Base-by-base conservation (phyloP, 371 early-diverging fungal genomes). In the Dentiscutata heterogama region DNA sequence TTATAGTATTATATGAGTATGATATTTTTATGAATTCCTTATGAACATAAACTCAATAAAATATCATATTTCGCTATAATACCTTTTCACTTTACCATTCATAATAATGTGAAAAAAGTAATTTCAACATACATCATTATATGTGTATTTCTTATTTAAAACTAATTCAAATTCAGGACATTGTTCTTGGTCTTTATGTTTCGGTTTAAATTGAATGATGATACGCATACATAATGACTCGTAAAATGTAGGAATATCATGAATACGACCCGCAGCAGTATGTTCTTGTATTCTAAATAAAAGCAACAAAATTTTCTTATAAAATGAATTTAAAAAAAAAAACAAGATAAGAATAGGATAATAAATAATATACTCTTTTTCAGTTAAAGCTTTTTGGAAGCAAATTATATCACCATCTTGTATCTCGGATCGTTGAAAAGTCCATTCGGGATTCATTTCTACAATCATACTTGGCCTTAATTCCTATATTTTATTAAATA, bases 341-440 rank as follows among this genome's bases (percentile, higher is more conserved):
- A 64, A 29, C 31, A 4, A n/a, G 6, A 29, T 39, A 67, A 56
- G 46, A 25, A 8, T 8, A 46, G 10, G 46, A 0, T 75, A 67
- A 56, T 16, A n/a, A 74, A 14, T 27, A 80, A 29, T 22, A 39
- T 89, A 90, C 90, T 94, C 92, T 86, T 88, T 85, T 5, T 35
- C 35, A 2, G 35, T 35, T 35, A 35, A 35, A 35, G 35, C 35
- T 5, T 35, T 35, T 35, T 97, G 97, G 84, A 94, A 93, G 84
- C 94, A 94, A 73, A 98, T 91, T 75, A 98, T 98, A 85, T 98
- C 98, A 20, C 99, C 98, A 77, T 93, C 92, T 82, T 95, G 94
- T 64, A 98, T 90, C 84, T 98, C 98, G 35, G 95, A 92, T 53
- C 88, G 85, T 8, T 75, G 83, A 83, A 97, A 96, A 0, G 95